Evolutionary conservation across 2,329 filamentous ascomycete species (phyloP).

Genomic region (Cladosporium oxysporum): DNA sequence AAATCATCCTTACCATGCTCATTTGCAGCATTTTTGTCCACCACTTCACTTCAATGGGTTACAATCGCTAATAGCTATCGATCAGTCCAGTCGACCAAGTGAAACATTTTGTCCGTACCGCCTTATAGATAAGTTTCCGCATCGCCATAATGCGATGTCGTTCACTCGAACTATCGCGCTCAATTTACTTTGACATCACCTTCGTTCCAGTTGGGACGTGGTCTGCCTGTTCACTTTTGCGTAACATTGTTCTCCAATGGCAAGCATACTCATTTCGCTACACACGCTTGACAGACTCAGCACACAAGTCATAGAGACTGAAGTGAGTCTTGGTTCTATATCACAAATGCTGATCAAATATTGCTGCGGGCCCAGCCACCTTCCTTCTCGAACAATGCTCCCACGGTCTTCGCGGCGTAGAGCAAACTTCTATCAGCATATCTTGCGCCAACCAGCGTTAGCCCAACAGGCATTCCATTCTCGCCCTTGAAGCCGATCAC

Average conservation of each 20-base stretch:
- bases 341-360: not conserved
- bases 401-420: slow-evolving; percentile 45
- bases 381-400: slow-evolving; percentile 42
- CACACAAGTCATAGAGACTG: not conserved
- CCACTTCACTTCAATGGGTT: not conserved
- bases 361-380: slow-evolving; percentile 31
- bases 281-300: not conserved
- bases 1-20: not conserved
- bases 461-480: slow-evolving; percentile 60
- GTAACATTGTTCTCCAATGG: not conserved
- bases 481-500: slow-evolving; percentile 62
- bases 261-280: not conserved
- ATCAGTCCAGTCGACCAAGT: not conserved
- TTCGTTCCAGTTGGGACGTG: not conserved
- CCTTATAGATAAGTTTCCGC: not conserved
- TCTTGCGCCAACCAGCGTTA: slow-evolving; percentile 53
- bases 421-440: slow-evolving; percentile 50
- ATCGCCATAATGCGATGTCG: too few relatives aligned
- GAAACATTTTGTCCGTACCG: not conserved
- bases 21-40: not conserved
- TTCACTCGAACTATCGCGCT: too few relatives aligned
- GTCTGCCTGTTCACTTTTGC: not conserved
- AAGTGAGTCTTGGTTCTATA: too few relatives aligned
- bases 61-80: not conserved
- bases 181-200: too few relatives aligned